A percentile compares a stretch with the other conserved stretches of the same genome.
These are phyloP conservation scores for Malus sieversii DNA, from an alignment of 306 rosid genomes.

Conservation along the genomic window DNA sequence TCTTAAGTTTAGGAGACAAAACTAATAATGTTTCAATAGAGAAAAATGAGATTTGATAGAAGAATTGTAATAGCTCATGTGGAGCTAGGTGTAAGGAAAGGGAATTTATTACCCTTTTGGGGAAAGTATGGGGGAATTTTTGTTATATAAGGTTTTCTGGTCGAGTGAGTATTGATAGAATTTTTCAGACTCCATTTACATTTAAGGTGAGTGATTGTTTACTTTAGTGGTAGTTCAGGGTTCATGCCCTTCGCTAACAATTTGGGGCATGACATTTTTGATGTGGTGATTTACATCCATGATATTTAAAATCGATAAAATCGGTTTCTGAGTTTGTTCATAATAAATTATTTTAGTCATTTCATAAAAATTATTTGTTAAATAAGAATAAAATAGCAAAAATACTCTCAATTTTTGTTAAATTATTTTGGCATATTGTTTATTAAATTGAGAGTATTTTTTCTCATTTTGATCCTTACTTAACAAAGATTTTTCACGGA, in stretches of 20 bases:
- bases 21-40: neutral
- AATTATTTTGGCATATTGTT: too few relatives aligned
- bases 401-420: too few relatives aligned
- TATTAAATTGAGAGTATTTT: too few relatives aligned
- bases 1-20: neutral
- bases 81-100: neutral
- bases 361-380: too few relatives aligned
- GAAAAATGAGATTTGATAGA: neutral
- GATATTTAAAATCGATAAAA: too few relatives aligned
- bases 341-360: too few relatives aligned
- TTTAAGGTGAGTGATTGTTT: neutral
- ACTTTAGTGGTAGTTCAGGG: neutral
- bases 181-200: neutral
- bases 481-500: too few relatives aligned
- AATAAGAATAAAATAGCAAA: too few relatives aligned
- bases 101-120: neutral
- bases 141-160: neutral
- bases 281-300: neutral
- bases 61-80: neutral
- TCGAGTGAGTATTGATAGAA: neutral
- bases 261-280: neutral
- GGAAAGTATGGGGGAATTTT: neutral
- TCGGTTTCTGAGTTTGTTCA: fast-evolving
- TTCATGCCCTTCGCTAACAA: neutral
- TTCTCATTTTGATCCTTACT: too few relatives aligned